Evolutionary conservation across 345 rosid genomes (phyloP), one percentile per base, ranked within the genome.

Genomic region (Rhizophora mangle): DNA sequence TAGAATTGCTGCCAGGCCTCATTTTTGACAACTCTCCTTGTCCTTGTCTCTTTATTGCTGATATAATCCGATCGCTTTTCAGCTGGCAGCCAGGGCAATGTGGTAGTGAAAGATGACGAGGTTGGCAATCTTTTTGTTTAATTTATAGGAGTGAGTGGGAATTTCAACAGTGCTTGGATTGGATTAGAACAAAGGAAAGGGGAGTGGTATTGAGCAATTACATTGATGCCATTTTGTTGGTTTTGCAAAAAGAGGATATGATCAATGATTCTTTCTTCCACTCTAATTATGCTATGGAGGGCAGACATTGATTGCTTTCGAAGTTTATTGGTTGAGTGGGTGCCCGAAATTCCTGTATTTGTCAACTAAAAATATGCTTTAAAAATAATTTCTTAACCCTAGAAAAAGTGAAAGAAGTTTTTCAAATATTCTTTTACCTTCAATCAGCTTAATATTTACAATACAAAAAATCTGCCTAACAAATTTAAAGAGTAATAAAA

Each of bases 171-270:
- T n/a, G 27, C 26, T 6, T 22, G 18, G 31, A 27, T 56, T 11
- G 31, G 60, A 56, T 56, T 56, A 56, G 60, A 56, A 56, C 60
- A 56, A 56, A 24, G 60, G 60, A 56, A 56, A 21, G 60, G 60
- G 18, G 19, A 56, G 30, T 1, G 60, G 49, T 0, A 13, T 43
- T 43, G 49, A 3, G 29, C 11, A 24, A 27, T 21, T 24, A 56
- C 29, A 56, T 56, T 24, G 24, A 56, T 22, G 60, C 60, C 26
- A 56, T 22, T 10, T 10, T 22, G 27, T 5, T 55, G 47, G 27
- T 24, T 21, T 27, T 8, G 15, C 27, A 0, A 56, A 56, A 56
- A 24, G 60, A 24, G 7, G 30, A 11, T 9, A 6, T 11, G 49
- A 43, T 43, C 19, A 3, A 43, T 56, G 60, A 56, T 56, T 56